A percentile compares a stretch with the other conserved stretches of the same genome.
phyloP scores from a whole-genome alignment of 495 filamentous ascomycete genomes.

The Tuber aestivum region DNA sequence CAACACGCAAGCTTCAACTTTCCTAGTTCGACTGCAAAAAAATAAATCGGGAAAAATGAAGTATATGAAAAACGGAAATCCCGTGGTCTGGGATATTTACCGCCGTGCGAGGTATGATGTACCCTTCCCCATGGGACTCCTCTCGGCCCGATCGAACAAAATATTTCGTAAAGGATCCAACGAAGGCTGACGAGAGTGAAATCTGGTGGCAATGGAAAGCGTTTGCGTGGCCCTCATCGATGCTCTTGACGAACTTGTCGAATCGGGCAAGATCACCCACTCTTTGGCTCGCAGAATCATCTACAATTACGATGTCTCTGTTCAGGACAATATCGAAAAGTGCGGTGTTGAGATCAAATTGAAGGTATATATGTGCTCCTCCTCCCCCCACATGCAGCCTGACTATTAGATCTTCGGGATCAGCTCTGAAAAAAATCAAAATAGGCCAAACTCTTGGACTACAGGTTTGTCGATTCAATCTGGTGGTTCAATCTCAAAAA shows the following conservation, averaged over 20 bases:
- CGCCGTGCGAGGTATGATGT: neutral
- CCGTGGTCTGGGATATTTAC: neutral
- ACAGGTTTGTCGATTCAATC: neutral
- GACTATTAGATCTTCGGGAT: neutral
- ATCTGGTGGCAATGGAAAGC: neutral
- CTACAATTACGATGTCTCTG: neutral
- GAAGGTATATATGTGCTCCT: neutral
- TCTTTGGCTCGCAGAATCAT: neutral
- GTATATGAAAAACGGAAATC: neutral
- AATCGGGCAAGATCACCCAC: neutral
- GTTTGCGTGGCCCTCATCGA: neutral
- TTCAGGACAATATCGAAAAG: conserved; percentile 1
- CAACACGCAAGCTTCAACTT: neutral
- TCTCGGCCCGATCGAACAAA: neutral
- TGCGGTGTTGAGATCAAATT: neutral
- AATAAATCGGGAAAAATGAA: neutral
- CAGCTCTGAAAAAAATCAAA: neutral
- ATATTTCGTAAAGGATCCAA: neutral
- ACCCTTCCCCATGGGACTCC: neutral
- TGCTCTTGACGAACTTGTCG: neutral
- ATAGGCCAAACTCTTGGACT: neutral
- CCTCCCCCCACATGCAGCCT: neutral
- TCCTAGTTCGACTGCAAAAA: neutral
- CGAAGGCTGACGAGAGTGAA: neutral
- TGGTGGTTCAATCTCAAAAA: conserved; percentile 3